Percentiles rank a stretch among this genome's conserved stretches.
These are phyloP conservation scores for Flammula alnicola DNA, from an alignment of 1,284 basidiomycete species.

Conservation along the genomic window DNA sequence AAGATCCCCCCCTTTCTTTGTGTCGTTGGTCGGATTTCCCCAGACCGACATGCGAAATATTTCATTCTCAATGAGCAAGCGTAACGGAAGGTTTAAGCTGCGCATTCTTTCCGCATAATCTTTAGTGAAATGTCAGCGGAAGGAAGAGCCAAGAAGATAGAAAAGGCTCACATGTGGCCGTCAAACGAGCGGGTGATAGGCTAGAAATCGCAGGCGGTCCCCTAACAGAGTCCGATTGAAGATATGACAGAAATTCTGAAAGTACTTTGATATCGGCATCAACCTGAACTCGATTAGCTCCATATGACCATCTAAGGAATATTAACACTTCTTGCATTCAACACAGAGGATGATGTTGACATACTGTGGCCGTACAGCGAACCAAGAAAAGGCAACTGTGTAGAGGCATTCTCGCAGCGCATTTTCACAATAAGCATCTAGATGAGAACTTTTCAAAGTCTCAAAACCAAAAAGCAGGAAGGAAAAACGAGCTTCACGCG, in stretches of 20 bases:
- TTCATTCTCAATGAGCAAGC: slow-evolving; percentile 90
- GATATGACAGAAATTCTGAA: slow-evolving; percentile 80
- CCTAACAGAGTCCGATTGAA: slow-evolving; percentile 77
- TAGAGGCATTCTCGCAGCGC: slow-evolving; percentile 81
- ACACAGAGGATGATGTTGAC: slow-evolving; percentile 30
- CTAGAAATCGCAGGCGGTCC: slow-evolving; percentile 74
- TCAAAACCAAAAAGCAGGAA: slow-evolving; percentile 95
- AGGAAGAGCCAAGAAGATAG: slow-evolving; percentile 7
- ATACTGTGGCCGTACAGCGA: slow-evolving; percentile 86
- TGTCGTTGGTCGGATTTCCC: slow-evolving; percentile 86
- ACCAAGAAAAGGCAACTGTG: slow-evolving; percentile 88
- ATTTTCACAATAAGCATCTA: slow-evolving; percentile 87
- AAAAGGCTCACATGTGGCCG: slow-evolving; percentile 43
- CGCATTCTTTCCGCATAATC: slow-evolving; percentile 66
- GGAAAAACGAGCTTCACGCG: slow-evolving; percentile 88
- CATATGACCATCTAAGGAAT: slow-evolving; percentile 87
- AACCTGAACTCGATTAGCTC: slow-evolving; percentile 89
- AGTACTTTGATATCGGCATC: slow-evolving; percentile 88
- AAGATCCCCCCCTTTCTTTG: slow-evolving; percentile 68
- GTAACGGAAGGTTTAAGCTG: slow-evolving; percentile 73
- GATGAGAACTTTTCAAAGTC: slow-evolving; percentile 83
- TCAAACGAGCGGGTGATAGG: slow-evolving; percentile 56
- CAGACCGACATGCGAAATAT: slow-evolving; percentile 87
- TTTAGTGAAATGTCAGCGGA: slow-evolving; percentile 26
- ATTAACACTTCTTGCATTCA: background rate